Base-by-base conservation (phyloP, 2,329 filamentous ascomycete genomes). In the Thielaviopsis ethacetica region DNA sequence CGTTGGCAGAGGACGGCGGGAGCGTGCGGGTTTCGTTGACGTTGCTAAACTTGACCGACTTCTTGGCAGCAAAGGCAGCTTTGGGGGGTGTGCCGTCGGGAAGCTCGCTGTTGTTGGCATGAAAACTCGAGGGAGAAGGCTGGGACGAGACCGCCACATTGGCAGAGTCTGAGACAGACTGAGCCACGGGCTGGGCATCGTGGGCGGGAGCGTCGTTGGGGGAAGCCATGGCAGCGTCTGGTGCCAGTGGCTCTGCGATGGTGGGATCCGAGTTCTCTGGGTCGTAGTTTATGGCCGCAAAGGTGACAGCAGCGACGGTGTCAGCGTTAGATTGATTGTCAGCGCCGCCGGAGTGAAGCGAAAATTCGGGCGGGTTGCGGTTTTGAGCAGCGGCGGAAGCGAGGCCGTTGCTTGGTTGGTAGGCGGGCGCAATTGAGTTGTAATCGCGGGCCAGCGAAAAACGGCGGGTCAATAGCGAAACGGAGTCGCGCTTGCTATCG, bases 1-100 rank as follows among this genome's bases (percentile, higher is more conserved):
- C 38, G 17, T 44, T 44, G 38, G n/a, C 12, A 15, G 38, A 44
- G 38, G 38, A n/a, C 13, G 30, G 47, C 34, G 56, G 56, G 15
- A 61, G 49, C 7, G 56, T 58, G 19, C 44, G 56, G 17, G 49
- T 58, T 49, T 58, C 27, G n/a, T 19, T 53, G 19, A 38, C 38
- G 22, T 61, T 53, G 17, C 52, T 56, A 19, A 61, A 61, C 38
- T 57, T 61, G 47, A 61, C 59, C 7, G 59, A 56, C 30, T 61
- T 61, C 38, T 57, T 57, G 30, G 56, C 50, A 9, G 59, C 54
- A 24, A 30, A 54, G 19, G 58, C 49, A 3, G 19, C 2, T 51
- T 60, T 57, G 13, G 51, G 34, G 5, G 41, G 26, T 2, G 55
- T 21, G 19, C 49, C 21, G 22, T 30, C 38, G 1, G 30, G 19